Conservation (phyloP, 1,284 basidiomycete genomes). For the Boletus albobrunnescens region DNA sequence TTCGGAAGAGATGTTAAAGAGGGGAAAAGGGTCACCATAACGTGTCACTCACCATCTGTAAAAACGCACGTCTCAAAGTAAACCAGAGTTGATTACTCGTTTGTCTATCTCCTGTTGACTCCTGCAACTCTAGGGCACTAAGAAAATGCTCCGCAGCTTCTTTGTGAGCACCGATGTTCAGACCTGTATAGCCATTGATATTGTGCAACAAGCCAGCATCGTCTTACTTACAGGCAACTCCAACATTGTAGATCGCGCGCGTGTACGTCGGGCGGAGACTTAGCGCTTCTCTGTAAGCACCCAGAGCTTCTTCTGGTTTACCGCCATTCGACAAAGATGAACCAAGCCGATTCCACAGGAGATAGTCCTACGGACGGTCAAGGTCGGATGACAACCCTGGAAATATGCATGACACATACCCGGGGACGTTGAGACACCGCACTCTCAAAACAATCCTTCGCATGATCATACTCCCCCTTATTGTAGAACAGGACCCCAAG, state of each 20-base stretch:
- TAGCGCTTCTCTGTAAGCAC: constrained; percentile 92
- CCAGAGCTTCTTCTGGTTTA: constrained; percentile 92
- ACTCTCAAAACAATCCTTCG: constrained; percentile 87
- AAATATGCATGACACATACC: constrained; percentile 32
- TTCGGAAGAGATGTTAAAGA: constrained; percentile 23
- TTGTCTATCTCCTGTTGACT: constrained; percentile 52
- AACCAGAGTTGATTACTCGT: constrained; percentile 87
- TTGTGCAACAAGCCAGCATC: neutral
- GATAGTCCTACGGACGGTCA: constrained; percentile 64
- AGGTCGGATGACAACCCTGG: neutral
- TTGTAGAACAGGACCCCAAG: constrained; percentile 94
- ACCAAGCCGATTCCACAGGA: constrained; percentile 95
- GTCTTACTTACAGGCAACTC: constrained; percentile 77
- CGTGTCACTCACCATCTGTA: constrained; percentile 64
- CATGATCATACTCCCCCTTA: constrained; percentile 71
- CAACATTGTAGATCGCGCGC: constrained; percentile 95
- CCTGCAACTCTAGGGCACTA: constrained; percentile 83
- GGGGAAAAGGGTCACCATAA: neutral
- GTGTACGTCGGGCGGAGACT: constrained; percentile 94
- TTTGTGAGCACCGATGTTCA: constrained; percentile 93
- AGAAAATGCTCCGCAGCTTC: constrained; percentile 98
- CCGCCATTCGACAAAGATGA: constrained; percentile 94
- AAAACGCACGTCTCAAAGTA: constrained; percentile 83
- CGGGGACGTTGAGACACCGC: constrained; percentile 78
- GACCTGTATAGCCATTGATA: constrained; percentile 44